These are phyloP conservation scores for Spergularia azorica DNA, from an alignment of 179 eudicot species.

Conservation along the genomic window DNA sequence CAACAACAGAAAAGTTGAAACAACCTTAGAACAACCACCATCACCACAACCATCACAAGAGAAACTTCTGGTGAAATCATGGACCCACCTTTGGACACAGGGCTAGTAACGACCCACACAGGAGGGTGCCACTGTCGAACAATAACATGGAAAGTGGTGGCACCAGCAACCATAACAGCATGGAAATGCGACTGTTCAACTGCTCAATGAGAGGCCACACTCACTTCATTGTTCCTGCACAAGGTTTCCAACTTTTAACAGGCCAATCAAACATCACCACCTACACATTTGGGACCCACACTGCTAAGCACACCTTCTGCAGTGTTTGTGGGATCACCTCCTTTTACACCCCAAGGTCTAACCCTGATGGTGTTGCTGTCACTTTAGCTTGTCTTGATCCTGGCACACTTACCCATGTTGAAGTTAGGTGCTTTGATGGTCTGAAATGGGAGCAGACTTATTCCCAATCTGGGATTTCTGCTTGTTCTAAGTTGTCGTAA, in stretches of 20 bases:
- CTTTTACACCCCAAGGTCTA: conserved; percentile 69
- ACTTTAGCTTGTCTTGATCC: conserved; percentile 68
- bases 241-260: conserved; percentile 45
- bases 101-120: conserved; percentile 43
- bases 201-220: conserved; percentile 83
- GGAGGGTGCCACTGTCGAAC: conserved; percentile 86
- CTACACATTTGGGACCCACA: conserved; percentile 75
- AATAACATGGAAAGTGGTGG: conserved; percentile 57
- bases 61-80: background rate
- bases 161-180: conserved; percentile 53
- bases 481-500: conserved; percentile 42
- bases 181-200: conserved; percentile 83
- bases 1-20: background rate
- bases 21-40: too few species aligned
- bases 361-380: conserved; percentile 80
- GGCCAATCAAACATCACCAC: conserved; percentile 71
- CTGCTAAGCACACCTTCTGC: conserved; percentile 91
- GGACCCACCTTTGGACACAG: conserved; percentile 26
- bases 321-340: conserved; percentile 89
- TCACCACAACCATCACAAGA: background rate
- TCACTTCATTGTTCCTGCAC: conserved; percentile 63
- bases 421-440: conserved; percentile 63
- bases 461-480: conserved; percentile 50
- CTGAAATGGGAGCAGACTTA: conserved; percentile 60
- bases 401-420: conserved; percentile 63